These are phyloP conservation scores for Aspergillus cristatus DNA, from an alignment of 495 filamentous ascomycete genomes.

Conservation along the genomic window DNA sequence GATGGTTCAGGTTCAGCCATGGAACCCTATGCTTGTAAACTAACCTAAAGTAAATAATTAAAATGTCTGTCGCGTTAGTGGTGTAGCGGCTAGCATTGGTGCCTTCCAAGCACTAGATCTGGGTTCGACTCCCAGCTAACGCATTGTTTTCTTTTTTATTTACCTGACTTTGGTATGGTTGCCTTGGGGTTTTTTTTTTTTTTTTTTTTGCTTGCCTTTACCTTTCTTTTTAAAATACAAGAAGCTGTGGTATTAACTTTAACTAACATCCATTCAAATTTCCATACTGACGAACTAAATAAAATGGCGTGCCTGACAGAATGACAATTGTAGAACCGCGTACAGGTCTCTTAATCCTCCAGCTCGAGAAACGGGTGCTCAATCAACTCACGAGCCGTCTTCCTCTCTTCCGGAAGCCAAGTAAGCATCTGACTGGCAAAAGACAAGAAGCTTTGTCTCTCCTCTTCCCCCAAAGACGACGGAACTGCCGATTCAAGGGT, in stretches of 20 bases:
- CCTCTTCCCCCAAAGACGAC: constrained; percentile 7
- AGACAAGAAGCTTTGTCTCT: constrained; percentile 16
- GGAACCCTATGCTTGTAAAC: too few species aligned
- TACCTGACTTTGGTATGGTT: background rate
- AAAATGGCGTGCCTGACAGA: too few species aligned
- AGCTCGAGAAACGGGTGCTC: background rate
- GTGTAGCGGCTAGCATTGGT: background rate
- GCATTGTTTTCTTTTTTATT: background rate
- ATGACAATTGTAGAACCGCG: too few species aligned
- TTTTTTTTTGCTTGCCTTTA: background rate
- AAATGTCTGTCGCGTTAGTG: background rate
- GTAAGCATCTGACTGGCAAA: constrained; percentile 14
- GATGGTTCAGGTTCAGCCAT: too few species aligned
- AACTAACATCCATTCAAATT: too few species aligned
- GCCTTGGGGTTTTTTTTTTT: background rate
- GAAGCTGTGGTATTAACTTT: too few species aligned
- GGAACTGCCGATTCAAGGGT: too few species aligned
- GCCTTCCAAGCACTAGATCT: background rate
- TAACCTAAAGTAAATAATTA: background rate
- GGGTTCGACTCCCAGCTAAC: background rate
- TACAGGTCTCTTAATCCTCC: too few species aligned
- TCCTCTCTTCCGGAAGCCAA: background rate
- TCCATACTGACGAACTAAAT: too few species aligned
- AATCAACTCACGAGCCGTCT: background rate
- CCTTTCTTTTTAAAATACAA: too few species aligned